These are phyloP conservation scores for Jamesozyma lodderae DNA, from an alignment of 805 yeast genomes.

Conservation along the genomic window DNA sequence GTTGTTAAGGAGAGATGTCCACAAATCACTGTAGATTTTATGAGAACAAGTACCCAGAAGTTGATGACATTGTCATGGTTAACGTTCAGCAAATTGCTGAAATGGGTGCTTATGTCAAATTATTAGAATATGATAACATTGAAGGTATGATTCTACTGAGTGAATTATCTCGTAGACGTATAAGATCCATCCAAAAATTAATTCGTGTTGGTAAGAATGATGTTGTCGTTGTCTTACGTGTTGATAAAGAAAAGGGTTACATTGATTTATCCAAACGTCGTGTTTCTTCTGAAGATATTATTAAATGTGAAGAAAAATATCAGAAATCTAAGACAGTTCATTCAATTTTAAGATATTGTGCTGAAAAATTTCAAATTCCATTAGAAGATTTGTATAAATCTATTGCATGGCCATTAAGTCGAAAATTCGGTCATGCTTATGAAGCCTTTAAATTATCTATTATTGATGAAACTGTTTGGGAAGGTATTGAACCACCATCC, in stretches of 20 bases:
- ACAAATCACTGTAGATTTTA: constrained; percentile 90
- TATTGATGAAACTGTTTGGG: constrained; percentile 80
- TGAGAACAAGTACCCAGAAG: constrained; percentile 97
- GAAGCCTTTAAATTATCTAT: constrained; percentile 96
- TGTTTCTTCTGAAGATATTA: constrained; percentile 94
- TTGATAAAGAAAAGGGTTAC: constrained; percentile 97
- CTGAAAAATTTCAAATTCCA: constrained; percentile 86
- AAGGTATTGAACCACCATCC: constrained; percentile 63
- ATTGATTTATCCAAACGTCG: constrained; percentile 96
- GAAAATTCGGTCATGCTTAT: constrained; percentile 92
- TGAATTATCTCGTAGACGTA: constrained; percentile 96
- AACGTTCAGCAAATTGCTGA: constrained; percentile 97
- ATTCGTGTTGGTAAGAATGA: constrained; percentile 98
- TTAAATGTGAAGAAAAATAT: constrained; percentile 94
- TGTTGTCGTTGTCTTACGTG: constrained; percentile 95
- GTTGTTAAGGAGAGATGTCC: constrained; percentile 44
- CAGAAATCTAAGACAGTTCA: constrained; percentile 96
- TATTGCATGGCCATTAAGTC: constrained; percentile 95
- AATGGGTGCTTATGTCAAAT: constrained; percentile 97
- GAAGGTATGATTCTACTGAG: constrained; percentile 97
- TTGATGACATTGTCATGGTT: constrained; percentile 98
- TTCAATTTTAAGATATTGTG: constrained; percentile 96
- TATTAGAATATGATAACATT: constrained; percentile 93
- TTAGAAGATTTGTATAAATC: constrained; percentile 79
- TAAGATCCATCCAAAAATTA: constrained; percentile 92